Percentiles rank a stretch among this genome's conserved stretches.
Conservation (phyloP, 169 alveolate genomes). For the Plasmodium falciparum region DNA sequence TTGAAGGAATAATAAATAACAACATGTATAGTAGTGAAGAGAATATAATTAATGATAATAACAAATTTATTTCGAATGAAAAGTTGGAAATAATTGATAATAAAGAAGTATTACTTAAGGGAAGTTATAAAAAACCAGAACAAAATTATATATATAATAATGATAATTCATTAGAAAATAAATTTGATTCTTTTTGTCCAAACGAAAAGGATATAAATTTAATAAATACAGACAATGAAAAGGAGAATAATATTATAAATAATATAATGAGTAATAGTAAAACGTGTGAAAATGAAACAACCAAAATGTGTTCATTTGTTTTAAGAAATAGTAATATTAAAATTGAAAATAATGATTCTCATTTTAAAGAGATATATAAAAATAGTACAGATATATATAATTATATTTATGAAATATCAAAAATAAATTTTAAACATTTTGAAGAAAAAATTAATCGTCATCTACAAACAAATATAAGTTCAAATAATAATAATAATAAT, state of each 20-base stretch:
- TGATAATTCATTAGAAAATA: not conserved
- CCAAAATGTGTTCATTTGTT: constrained; percentile 22
- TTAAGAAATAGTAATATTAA: constrained; percentile 53
- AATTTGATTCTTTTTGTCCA: not conserved
- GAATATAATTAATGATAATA: no score
- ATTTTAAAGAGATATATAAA: not conserved
- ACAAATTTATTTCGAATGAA: not conserved
- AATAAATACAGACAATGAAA: not conserved
- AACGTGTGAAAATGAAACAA: not conserved
- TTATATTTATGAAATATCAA: constrained; percentile 62
- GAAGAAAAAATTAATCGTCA: constrained; percentile 17
- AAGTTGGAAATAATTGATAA: not conserved
- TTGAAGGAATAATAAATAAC: no score
- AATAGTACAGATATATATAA: constrained; percentile 19
- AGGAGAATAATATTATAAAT: not conserved
- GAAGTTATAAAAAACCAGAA: not conserved
- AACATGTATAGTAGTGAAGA: no score
- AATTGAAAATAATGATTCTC: constrained; percentile 28
- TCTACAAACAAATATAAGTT: constrained; percentile 21
- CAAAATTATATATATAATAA: not conserved
- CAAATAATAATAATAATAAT: constrained; percentile 4
- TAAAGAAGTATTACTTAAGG: not conserved
- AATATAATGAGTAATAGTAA: not conserved
- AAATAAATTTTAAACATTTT: constrained; percentile 44
- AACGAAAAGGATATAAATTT: not conserved